A percentile compares a stretch with the other conserved stretches of the same genome.
These are phyloP conservation scores for Ashbya aceris DNA, from an alignment of 1,139 yeast genomes.

Conservation along the genomic window DNA sequence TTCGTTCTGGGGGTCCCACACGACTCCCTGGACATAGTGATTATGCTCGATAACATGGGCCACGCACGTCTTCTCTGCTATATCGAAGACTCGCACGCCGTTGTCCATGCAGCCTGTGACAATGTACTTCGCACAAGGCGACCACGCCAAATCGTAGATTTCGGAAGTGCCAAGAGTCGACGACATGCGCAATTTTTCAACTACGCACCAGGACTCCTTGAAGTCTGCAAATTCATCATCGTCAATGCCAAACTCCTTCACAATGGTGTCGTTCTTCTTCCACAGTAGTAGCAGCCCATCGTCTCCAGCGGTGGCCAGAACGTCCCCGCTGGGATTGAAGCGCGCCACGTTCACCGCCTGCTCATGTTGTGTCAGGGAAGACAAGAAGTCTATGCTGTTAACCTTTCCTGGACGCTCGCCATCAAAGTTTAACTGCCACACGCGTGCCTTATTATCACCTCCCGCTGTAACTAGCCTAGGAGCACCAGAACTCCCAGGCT, in stretches of 20 bases:
- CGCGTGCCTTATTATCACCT: constrained; percentile 81
- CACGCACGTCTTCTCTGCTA: constrained; percentile 49
- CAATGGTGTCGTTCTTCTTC: constrained; percentile 48
- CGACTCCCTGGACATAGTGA: constrained; percentile 91
- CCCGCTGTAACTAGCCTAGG: constrained; percentile 77
- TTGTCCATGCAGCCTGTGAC: constrained; percentile 94
- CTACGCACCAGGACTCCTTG: constrained; percentile 59
- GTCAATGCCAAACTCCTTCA: constrained; percentile 34
- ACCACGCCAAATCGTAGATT: constrained; percentile 86
- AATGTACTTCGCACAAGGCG: constrained; percentile 66
- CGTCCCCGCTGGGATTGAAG: constrained; percentile 54
- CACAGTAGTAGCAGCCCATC: constrained; percentile 84
- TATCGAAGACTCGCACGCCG: constrained; percentile 58
- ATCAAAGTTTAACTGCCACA: constrained; percentile 35
- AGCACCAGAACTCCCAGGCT: constrained; percentile 8
- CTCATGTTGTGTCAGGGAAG: constrained; percentile 78
- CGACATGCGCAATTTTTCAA: constrained; percentile 20
- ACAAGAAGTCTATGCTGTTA: constrained; percentile 48
- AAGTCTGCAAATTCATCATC: constrained; percentile 36
- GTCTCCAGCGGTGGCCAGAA: constrained; percentile 86
- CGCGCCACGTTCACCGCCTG: constrained; percentile 92
- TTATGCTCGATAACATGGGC: constrained; percentile 61
- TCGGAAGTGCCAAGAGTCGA: constrained; percentile 38
- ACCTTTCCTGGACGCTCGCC: constrained; percentile 28
- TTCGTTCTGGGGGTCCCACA: constrained; percentile 84